Evolutionary conservation across 106 monocot species (phyloP).

Genomic region (Iris macrosiphon): DNA sequence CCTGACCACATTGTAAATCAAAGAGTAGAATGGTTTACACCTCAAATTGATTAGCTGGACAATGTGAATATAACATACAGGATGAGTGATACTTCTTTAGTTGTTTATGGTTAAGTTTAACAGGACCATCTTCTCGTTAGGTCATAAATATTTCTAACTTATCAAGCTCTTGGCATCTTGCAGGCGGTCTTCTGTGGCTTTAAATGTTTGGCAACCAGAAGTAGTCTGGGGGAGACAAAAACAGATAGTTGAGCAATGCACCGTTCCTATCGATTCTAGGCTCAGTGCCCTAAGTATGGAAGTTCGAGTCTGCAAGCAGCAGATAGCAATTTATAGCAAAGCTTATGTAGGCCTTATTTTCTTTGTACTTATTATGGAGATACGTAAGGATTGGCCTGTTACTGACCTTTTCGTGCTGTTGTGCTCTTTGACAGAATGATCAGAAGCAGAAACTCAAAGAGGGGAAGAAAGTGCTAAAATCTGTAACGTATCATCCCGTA

Average conservation of each 20-base stretch:
- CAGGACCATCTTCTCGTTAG: neutral
- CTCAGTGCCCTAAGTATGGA: conserved; percentile 70
- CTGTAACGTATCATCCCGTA: conserved; percentile 74
- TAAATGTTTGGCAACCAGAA: conserved; percentile 97
- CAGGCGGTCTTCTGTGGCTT: conserved; percentile 76
- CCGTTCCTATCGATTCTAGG: conserved; percentile 61
- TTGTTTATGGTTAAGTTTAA: no score
- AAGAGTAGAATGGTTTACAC: no score
- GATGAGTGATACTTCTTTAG: neutral
- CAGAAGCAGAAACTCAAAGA: conserved; percentile 47
- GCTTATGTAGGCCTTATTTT: conserved; percentile 46
- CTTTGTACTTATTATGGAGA: neutral
- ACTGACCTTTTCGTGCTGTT: conserved; percentile 3
- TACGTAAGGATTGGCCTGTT: neutral
- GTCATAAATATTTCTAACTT: neutral
- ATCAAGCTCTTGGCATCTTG: neutral
- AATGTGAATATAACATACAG: no score
- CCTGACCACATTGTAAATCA: no score
- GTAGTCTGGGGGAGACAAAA: conserved; percentile 66
- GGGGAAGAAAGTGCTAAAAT: conserved; percentile 42
- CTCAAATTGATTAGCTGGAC: no score
- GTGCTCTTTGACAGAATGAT: conserved; percentile 36
- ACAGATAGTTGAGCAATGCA: conserved; percentile 84
- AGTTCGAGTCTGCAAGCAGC: conserved; percentile 72
- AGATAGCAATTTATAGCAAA: conserved; percentile 51